A percentile compares a stretch with the other conserved stretches of the same genome.
These are phyloP conservation scores for Wickerhamiella slavikovae DNA, from an alignment of 805 yeast species.

Conservation along the genomic window DNA sequence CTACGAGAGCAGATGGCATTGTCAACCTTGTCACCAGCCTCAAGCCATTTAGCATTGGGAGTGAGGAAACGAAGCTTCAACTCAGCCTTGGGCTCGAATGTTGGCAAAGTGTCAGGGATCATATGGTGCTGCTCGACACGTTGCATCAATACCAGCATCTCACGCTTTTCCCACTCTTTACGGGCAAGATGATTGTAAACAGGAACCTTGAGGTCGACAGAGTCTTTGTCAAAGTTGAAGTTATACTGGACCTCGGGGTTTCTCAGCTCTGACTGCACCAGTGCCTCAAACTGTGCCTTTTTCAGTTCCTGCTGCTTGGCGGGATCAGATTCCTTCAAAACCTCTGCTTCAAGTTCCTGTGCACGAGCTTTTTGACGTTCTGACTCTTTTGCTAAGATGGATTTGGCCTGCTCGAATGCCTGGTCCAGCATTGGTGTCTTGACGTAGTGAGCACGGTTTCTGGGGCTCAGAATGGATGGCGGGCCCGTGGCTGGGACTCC, in stretches of 20 bases:
- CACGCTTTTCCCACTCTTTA: constrained; percentile 51
- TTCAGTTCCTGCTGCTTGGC: neutral
- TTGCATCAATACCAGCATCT: constrained; percentile 70
- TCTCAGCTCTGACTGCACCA: constrained; percentile 41
- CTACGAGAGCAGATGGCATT: constrained; percentile 52
- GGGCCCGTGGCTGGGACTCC: constrained; percentile 13
- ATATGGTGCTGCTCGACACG: constrained; percentile 68
- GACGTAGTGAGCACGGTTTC: constrained; percentile 25
- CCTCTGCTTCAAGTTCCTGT: constrained; percentile 18
- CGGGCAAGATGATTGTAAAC: constrained; percentile 55
- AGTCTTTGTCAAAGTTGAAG: constrained; percentile 21
- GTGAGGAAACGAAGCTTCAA: constrained; percentile 37
- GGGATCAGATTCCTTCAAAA: constrained; percentile 8
- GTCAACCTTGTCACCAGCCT: constrained; percentile 60
- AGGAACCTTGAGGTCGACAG: constrained; percentile 50
- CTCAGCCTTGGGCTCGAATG: constrained; percentile 61
- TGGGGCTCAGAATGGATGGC: constrained; percentile 9
- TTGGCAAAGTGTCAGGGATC: constrained; percentile 88
- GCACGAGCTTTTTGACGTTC: constrained; percentile 17
- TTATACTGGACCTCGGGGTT: constrained; percentile 79
- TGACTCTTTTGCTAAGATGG: constrained; percentile 30
- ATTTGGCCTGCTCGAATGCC: constrained; percentile 50
- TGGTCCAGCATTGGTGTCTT: constrained; percentile 53
- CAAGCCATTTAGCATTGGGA: constrained; percentile 32
- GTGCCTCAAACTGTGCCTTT: constrained; percentile 14